Evolutionary conservation across 805 yeast species (phyloP).

Genomic region (Saturnispora dispora): DNA sequence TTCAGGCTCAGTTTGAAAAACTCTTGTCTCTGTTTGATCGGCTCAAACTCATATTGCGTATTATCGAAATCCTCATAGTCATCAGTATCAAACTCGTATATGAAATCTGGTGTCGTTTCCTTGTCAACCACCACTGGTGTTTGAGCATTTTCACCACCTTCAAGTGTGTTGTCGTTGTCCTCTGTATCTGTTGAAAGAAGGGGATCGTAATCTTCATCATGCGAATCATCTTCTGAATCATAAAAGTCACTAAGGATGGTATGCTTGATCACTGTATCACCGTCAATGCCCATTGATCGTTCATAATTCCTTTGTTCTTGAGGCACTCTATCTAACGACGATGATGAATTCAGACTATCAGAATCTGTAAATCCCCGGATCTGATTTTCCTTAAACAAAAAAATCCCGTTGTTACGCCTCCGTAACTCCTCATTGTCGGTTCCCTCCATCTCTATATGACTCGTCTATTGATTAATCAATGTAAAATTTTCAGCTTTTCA

Average conservation of each 20-base stretch:
- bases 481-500: neutral
- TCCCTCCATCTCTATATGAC: neutral
- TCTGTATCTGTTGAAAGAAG: neutral
- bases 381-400: neutral
- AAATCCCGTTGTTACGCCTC: neutral
- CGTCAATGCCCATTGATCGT: neutral
- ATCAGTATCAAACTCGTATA: neutral
- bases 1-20: constrained; percentile 12
- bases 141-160: neutral
- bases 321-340: neutral
- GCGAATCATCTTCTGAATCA: neutral
- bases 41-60: constrained; percentile 12
- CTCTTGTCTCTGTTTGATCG: constrained; percentile 8
- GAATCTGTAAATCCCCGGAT: neutral
- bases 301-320: neutral
- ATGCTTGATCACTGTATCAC: neutral
- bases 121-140: neutral
- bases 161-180: neutral
- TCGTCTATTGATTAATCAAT: neutral
- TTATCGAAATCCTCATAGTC: constrained; percentile 13
- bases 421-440: neutral
- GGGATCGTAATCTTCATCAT: neutral
- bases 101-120: neutral
- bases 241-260: neutral
- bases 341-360: neutral